Evolutionary conservation across 805 yeast genomes (phyloP).

Genomic region (Monosporozyma aerobia): DNA sequence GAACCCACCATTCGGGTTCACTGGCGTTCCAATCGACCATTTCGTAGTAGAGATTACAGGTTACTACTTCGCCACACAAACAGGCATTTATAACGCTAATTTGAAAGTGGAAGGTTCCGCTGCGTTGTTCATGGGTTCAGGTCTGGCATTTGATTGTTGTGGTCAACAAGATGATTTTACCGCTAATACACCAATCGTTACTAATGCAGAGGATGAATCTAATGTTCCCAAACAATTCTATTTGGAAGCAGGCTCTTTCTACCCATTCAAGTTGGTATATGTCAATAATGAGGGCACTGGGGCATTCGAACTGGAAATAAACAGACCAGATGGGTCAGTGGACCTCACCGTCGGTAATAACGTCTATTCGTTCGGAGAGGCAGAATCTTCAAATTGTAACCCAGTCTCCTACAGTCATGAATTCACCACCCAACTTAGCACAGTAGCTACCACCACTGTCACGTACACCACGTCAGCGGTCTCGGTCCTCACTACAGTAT

Average conservation of each 20-base stretch:
- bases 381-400: not conserved
- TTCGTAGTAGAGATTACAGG: slow-evolving; percentile 14
- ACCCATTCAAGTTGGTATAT: slow-evolving; percentile 19
- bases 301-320: slow-evolving; percentile 3
- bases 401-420: not conserved
- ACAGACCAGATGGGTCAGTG: slow-evolving; percentile 9
- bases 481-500: not conserved
- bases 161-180: too few species aligned
- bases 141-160: too few species aligned
- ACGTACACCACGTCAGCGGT: slow-evolving; percentile 2
- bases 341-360: slow-evolving; percentile 5
- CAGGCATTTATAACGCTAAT: slow-evolving; percentile 24
- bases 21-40: slow-evolving; percentile 3
- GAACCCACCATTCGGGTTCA: too few species aligned
- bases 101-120: too few species aligned
- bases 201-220: too few species aligned
- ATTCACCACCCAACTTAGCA: not conserved
- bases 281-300: slow-evolving; percentile 9
- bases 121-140: too few species aligned
- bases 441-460: not conserved
- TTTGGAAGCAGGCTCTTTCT: slow-evolving; percentile 15
- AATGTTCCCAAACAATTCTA: not conserved
- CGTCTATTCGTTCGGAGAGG: slow-evolving; percentile 4
- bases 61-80: slow-evolving; percentile 18
- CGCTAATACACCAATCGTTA: too few species aligned